Evolutionary conservation across 1,139 yeast species (phyloP).

Genomic region (Suhomyces panamericanus): DNA sequence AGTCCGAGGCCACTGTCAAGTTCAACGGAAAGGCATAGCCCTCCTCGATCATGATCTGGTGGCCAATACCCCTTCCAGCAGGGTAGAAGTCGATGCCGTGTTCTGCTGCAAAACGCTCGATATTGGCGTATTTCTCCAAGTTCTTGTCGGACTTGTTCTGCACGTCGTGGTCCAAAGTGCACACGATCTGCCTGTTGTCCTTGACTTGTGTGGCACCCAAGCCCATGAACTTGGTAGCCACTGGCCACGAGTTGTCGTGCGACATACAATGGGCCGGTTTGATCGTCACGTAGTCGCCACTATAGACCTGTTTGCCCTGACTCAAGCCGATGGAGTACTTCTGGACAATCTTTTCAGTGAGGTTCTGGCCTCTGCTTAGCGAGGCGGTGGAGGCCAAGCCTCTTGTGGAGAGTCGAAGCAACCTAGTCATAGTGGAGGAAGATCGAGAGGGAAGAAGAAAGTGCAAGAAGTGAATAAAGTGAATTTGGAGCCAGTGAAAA

Average conservation of each 20-base stretch:
- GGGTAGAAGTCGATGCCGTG: conserved; percentile 98
- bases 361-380: conserved; percentile 60
- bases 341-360: conserved; percentile 95
- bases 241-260: conserved; percentile 99
- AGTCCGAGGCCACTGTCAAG: conserved; percentile 93
- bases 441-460: neutral
- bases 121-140: conserved; percentile 80
- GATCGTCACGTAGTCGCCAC: conserved; percentile 95
- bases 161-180: conserved; percentile 96
- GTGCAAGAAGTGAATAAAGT: neutral
- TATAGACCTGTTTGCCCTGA: conserved; percentile 65
- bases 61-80: conserved; percentile 99
- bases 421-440: conserved; percentile 1
- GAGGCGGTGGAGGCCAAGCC: conserved; percentile 11
- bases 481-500: conserved; percentile 1
- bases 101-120: conserved; percentile 80
- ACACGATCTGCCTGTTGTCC: conserved; percentile 86
- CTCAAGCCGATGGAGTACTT: conserved; percentile 84
- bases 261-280: conserved; percentile 98
- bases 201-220: conserved; percentile 84
- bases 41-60: conserved; percentile 97
- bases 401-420: conserved; percentile 6
- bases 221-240: conserved; percentile 93
- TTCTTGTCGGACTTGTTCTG: conserved; percentile 90
- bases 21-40: conserved; percentile 97